Percentiles rank a stretch among this genome's conserved stretches.
phyloP scores from a whole-genome alignment of 805 yeast species.

The Starmerella bacillaris region DNA sequence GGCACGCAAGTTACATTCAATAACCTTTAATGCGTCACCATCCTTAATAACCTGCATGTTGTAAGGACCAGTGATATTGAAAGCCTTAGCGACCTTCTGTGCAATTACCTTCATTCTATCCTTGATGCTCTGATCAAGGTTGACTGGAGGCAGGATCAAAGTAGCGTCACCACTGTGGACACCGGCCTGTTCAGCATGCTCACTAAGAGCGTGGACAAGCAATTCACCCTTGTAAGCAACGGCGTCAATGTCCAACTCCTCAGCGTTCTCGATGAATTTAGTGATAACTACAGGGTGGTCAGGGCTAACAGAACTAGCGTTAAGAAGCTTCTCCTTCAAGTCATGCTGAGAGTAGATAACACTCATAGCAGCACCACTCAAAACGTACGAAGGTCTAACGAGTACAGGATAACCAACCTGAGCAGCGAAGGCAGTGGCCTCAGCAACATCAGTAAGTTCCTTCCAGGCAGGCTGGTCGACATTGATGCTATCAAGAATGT shows the following conservation, averaged over 20 bases:
- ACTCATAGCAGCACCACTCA: slow-evolving; percentile 98
- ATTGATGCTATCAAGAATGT: slow-evolving; percentile 76
- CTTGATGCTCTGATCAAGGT: slow-evolving; percentile 47
- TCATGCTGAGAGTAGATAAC: slow-evolving; percentile 68
- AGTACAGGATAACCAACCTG: slow-evolving; percentile 86
- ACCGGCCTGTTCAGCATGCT: slow-evolving; percentile 97
- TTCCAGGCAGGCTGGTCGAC: slow-evolving; percentile 98
- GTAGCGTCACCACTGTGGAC: slow-evolving; percentile 98
- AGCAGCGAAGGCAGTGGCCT: slow-evolving; percentile 70
- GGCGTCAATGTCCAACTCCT: slow-evolving; percentile 93
- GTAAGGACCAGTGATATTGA: slow-evolving; percentile 94
- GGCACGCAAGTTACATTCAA: slow-evolving; percentile 97
- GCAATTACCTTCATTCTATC: slow-evolving; percentile 69
- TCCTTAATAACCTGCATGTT: slow-evolving; percentile 96
- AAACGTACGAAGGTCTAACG: slow-evolving; percentile 92
- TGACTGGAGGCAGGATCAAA: slow-evolving; percentile 79
- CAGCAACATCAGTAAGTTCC: slow-evolving; percentile 71
- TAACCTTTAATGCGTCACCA: slow-evolving; percentile 87
- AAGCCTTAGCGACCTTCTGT: slow-evolving; percentile 81
- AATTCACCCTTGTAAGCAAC: slow-evolving; percentile 82
- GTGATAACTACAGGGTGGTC: slow-evolving; percentile 97
- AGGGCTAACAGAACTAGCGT: slow-evolving; percentile 81
- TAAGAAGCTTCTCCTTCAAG: slow-evolving; percentile 60
- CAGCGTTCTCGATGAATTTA: slow-evolving; percentile 87
- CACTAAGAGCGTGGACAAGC: slow-evolving; percentile 87